A percentile compares a stretch with the other conserved stretches of the same genome.
Evolutionary conservation across 169 alveolate genomes (phyloP).

Genomic region (Eimeria maxima): DNA sequence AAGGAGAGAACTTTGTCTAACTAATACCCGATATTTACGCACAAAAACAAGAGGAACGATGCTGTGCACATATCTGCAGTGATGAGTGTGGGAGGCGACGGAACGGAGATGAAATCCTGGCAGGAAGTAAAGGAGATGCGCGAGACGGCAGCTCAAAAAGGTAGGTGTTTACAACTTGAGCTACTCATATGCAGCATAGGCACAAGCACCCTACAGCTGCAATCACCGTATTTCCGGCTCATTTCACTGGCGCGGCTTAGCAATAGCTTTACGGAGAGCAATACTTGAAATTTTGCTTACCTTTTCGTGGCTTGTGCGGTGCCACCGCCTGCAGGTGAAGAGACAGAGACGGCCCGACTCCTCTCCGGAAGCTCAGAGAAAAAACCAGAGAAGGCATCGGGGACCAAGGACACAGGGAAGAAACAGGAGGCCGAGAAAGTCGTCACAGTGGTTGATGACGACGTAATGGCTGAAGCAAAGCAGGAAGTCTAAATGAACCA

Average conservation of each 20-base stretch:
- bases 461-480: not conserved
- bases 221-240: no score
- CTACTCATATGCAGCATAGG: no score
- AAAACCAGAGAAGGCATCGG: not conserved
- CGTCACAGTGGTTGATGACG: not conserved
- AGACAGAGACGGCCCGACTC: not conserved
- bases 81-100: conserved; percentile 63
- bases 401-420: not conserved
- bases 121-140: conserved; percentile 22
- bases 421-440: not conserved
- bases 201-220: no score
- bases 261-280: no score
- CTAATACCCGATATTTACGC: not conserved
- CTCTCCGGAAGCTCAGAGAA: not conserved
- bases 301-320: not conserved
- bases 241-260: no score
- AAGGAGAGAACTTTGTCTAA: no score
- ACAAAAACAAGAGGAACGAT: not conserved
- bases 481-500: not conserved
- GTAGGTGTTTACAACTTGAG: not conserved
- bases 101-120: conserved; percentile 55
- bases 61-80: not conserved
- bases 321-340: not conserved
- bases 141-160: conserved; percentile 1
- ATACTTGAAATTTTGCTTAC: no score